Conservation (phyloP, 805 yeast genomes). For the Yamadazyma olivae region DNA sequence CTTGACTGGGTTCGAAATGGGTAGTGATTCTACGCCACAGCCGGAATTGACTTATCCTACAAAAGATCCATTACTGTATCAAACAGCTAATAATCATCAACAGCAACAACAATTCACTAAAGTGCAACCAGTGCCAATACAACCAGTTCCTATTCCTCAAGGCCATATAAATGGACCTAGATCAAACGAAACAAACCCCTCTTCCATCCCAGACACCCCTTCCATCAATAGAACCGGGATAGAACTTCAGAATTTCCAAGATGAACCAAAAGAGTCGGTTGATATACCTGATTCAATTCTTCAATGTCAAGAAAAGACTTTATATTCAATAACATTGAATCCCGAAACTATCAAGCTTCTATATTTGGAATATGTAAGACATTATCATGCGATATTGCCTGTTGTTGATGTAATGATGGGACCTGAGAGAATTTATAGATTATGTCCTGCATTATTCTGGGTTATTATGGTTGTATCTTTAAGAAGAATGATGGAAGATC, state of each 20-base stretch:
- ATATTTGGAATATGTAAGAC: slow-evolving; percentile 65
- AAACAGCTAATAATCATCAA: neutral
- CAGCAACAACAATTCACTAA: neutral
- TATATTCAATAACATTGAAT: slow-evolving; percentile 65
- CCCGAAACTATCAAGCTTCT: slow-evolving; percentile 60
- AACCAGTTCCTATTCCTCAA: slow-evolving; percentile 2
- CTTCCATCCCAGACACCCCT: slow-evolving; percentile 28
- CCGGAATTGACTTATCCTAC: slow-evolving; percentile 3
- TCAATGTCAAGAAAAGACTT: slow-evolving; percentile 61
- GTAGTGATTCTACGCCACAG: neutral
- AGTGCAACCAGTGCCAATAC: slow-evolving; percentile 2
- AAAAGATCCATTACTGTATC: neutral
- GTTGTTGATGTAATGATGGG: slow-evolving; percentile 80
- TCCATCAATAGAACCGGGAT: slow-evolving; percentile 16
- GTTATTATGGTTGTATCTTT: slow-evolving; percentile 83
- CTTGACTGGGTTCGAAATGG: slow-evolving; percentile 9
- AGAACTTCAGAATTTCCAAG: neutral
- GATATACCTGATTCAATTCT: slow-evolving; percentile 24
- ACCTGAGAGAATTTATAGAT: slow-evolving; percentile 72
- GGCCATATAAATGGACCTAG: neutral
- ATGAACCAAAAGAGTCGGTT: slow-evolving; percentile 6
- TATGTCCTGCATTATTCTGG: slow-evolving; percentile 93
- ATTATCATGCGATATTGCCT: slow-evolving; percentile 84
- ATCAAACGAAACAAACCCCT: slow-evolving; percentile 20
- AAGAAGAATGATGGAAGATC: slow-evolving; percentile 51